Percentiles rank a stretch among this genome's conserved stretches.
These are phyloP conservation scores for Penicillium macrosclerotiorum DNA, from an alignment of 495 filamentous ascomycete genomes.

Conservation along the genomic window DNA sequence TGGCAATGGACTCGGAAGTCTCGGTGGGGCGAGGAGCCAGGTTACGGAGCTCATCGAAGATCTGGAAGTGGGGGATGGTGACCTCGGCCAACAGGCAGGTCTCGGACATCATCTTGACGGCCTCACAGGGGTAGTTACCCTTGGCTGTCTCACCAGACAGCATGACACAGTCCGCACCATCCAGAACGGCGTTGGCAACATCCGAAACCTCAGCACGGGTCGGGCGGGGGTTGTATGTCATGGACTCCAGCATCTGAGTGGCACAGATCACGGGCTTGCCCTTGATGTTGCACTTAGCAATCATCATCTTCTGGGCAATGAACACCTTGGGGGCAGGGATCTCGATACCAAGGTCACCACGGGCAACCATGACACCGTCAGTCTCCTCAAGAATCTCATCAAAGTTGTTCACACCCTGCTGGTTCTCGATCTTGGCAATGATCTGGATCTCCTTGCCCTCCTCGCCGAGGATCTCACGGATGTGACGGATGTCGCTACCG, in stretches of 20 bases:
- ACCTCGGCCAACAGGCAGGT: conserved; percentile 94
- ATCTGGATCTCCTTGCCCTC: conserved; percentile 98
- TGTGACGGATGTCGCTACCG: conserved; percentile 84
- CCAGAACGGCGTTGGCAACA: conserved; percentile 95
- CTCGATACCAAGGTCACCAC: conserved; percentile 97
- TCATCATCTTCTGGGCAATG: conserved; percentile 99
- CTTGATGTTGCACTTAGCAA: conserved; percentile 99
- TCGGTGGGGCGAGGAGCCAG: conserved; percentile 77
- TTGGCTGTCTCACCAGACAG: conserved; percentile 98
- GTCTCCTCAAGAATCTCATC: conserved; percentile 94
- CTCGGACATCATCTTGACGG: conserved; percentile 96
- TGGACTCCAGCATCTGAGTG: conserved; percentile 92
- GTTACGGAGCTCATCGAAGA: conserved; percentile 91
- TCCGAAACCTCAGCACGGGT: conserved; percentile 98
- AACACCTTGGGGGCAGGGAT: conserved; percentile 98
- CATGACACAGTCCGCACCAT: conserved; percentile 99
- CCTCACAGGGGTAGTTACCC: conserved; percentile 88
- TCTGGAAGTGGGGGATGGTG: conserved; percentile 91
- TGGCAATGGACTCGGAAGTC: conserved; percentile 88
- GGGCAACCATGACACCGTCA: conserved; percentile 99
- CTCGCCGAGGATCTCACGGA: conserved; percentile 85
- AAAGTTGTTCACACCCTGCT: conserved; percentile 99
- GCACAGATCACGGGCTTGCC: conserved; percentile 98
- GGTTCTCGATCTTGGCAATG: conserved; percentile 99
- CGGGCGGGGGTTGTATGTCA: conserved; percentile 98